Conservation (phyloP, 768 basidiomycete species). For the Leccinum ochraceum region DNA sequence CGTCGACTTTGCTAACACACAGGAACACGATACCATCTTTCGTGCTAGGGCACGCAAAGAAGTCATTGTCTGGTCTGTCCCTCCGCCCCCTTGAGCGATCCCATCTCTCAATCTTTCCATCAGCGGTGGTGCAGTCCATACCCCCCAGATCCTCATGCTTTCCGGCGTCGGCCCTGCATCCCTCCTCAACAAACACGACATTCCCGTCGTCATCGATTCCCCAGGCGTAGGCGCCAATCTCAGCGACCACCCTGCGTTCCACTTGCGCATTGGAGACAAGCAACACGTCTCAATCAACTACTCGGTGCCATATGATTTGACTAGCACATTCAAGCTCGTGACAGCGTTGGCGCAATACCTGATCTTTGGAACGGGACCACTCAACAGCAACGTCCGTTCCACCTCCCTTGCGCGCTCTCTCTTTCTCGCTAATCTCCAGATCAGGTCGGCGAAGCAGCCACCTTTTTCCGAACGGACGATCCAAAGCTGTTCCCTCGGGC, state of each 20-base stretch:
- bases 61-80: constrained; percentile 57
- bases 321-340: constrained; percentile 28
- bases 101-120: neutral
- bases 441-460: constrained; percentile 30
- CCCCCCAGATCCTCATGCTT: constrained; percentile 68
- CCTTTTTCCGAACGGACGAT: constrained; percentile 37
- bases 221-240: constrained; percentile 77
- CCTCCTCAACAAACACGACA: constrained; percentile 51
- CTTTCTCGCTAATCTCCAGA: neutral
- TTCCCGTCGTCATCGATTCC: constrained; percentile 60
- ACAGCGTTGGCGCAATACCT: constrained; percentile 43
- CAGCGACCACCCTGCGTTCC: constrained; percentile 64
- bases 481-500: constrained; percentile 31
- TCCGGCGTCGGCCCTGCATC: constrained; percentile 75
- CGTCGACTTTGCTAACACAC: constrained; percentile 54
- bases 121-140: constrained; percentile 64
- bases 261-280: constrained; percentile 54
- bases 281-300: constrained; percentile 43
- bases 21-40: constrained; percentile 33
- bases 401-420: neutral
- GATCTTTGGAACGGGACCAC: constrained; percentile 46
- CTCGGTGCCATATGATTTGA: constrained; percentile 30
- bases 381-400: constrained; percentile 52
- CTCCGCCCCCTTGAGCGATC: neutral
- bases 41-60: constrained; percentile 54